Evolutionary conservation across 352 stramenopile species (phyloP).

Genomic region (Phytophthora crassamura): DNA sequence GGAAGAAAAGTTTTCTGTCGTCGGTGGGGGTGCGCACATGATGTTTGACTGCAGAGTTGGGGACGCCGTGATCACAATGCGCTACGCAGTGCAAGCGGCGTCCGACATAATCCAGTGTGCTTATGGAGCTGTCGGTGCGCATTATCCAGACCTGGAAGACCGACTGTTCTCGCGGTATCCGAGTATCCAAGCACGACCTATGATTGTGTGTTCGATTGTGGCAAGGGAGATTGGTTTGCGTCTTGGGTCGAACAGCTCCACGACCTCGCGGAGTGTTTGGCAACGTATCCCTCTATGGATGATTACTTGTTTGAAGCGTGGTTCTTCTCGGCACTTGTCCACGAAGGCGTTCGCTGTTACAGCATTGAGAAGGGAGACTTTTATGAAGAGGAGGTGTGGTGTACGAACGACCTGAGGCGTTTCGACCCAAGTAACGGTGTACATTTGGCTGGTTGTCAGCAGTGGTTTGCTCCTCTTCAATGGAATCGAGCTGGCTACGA

Average conservation of each 20-base stretch:
- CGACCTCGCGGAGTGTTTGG: too few relatives aligned
- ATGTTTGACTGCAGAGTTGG: too few relatives aligned
- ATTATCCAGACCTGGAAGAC: too few relatives aligned
- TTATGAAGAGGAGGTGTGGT: not conserved
- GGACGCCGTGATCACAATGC: too few relatives aligned
- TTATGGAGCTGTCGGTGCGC: too few relatives aligned
- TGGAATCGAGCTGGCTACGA: slow-evolving; percentile 1
- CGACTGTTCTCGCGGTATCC: too few relatives aligned
- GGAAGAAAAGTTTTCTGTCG: not conserved
- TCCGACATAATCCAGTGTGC: too few relatives aligned
- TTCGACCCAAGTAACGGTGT: not conserved
- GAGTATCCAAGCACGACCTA: too few relatives aligned
- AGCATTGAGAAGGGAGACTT: not conserved
- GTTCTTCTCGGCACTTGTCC: slow-evolving; percentile 2
- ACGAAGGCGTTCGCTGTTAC: not conserved
- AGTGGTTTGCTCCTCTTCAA: not conserved
- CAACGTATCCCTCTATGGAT: slow-evolving; percentile 6
- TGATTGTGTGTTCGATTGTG: too few relatives aligned
- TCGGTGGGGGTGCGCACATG: not conserved
- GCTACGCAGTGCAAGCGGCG: too few relatives aligned
- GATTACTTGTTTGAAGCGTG: slow-evolving; percentile 1
- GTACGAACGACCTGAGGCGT: not conserved
- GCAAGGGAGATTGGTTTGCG: too few relatives aligned
- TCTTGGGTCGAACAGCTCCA: too few relatives aligned
- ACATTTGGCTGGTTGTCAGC: not conserved